Conservation (phyloP, 2,329 filamentous ascomycete genomes). For the Proliferodiscus dingleyae region DNA sequence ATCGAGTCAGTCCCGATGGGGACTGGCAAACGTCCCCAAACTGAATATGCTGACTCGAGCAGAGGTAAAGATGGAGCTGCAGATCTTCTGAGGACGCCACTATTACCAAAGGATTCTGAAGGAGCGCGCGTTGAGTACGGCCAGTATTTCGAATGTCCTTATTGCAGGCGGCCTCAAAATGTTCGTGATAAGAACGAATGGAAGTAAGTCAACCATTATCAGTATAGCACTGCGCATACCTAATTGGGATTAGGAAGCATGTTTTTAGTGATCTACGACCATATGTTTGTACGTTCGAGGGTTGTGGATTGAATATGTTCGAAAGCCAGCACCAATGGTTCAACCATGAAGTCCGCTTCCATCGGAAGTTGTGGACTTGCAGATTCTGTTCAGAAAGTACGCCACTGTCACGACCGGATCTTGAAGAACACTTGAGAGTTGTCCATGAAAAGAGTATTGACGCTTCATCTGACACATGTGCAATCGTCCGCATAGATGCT, state of each 20-base stretch:
- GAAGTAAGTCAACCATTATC: conserved; percentile 13
- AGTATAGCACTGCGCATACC: neutral
- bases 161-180: conserved; percentile 7
- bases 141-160: conserved; percentile 3
- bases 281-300: conserved; percentile 24
- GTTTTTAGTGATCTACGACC: conserved; percentile 32
- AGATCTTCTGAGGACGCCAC: conserved; percentile 1
- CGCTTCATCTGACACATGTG: too few species aligned
- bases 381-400: conserved; percentile 8
- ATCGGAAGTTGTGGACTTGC: conserved; percentile 19
- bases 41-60: conserved; percentile 4
- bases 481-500: neutral
- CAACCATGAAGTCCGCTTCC: conserved; percentile 22
- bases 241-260: conserved; percentile 16
- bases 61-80: neutral
- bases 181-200: conserved; percentile 14
- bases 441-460: too few species aligned
- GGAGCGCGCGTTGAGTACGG: conserved; percentile 7
- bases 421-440: too few species aligned
- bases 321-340: conserved; percentile 22
- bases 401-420: too few species aligned
- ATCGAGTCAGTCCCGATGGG: neutral
- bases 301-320: conserved; percentile 12
- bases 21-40: neutral
- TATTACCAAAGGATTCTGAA: neutral